Conservation (phyloP, 305 asterid genomes). For the Euphrasia arctica region DNA sequence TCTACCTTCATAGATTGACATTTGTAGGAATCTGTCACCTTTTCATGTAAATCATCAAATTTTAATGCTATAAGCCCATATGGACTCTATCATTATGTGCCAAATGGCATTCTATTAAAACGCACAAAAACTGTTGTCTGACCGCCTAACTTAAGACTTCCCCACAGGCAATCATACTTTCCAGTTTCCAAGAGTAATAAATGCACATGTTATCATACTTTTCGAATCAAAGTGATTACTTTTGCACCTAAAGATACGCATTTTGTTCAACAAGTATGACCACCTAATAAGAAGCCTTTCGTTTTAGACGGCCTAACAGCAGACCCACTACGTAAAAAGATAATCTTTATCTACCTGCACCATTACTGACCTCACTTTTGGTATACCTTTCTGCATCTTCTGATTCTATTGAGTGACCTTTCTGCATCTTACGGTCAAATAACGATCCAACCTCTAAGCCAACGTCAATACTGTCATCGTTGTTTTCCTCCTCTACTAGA, state of each 20-base stretch:
- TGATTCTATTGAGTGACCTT: conserved; percentile 29
- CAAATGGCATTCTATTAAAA: conserved; percentile 17
- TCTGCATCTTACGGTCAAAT: conserved; percentile 30
- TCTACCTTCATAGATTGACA: conserved; percentile 5
- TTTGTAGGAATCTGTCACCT: conserved; percentile 11
- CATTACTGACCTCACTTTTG: conserved; percentile 41
- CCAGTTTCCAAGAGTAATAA: no score
- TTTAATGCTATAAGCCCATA: conserved; percentile 17
- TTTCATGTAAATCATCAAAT: conserved; percentile 35
- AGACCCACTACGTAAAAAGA: conserved; percentile 1
- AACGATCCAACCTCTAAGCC: conserved; percentile 32
- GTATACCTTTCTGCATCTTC: conserved; percentile 29
- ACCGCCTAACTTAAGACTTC: no score
- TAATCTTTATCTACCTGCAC: conserved; percentile 34
- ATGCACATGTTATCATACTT: no score
- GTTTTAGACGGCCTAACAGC: no score
- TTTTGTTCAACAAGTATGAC: no score
- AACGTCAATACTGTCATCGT: conserved; percentile 28
- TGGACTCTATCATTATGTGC: conserved; percentile 1
- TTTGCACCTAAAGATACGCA: background rate
- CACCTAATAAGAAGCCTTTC: no score
- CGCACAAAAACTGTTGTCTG: no score
- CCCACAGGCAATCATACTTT: no score
- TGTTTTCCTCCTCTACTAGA: conserved; percentile 27
- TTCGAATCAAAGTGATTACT: background rate